Conservation (phyloP, 495 filamentous ascomycete genomes). For the Cercophora sp. region DNA sequence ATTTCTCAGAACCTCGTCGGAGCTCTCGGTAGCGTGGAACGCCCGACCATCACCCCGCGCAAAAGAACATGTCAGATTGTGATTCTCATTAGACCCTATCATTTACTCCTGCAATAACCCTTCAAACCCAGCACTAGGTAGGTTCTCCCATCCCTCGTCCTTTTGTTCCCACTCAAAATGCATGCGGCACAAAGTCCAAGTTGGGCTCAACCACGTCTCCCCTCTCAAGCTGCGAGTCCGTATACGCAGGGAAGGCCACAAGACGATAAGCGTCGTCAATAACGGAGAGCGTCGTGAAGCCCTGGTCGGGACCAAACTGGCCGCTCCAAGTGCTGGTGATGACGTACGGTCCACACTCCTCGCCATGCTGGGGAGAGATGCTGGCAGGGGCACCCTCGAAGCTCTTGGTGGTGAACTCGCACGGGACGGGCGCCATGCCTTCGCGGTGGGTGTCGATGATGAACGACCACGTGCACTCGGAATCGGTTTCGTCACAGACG, state of each 20-base stretch:
- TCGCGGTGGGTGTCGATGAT: conserved; percentile 35
- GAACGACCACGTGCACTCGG: conserved; percentile 44
- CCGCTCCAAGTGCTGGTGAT: conserved; percentile 49
- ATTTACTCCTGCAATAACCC: too few species aligned
- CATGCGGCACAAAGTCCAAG: conserved; percentile 32
- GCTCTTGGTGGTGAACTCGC: conserved; percentile 31
- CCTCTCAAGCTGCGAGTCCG: conserved; percentile 36
- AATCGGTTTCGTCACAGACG: conserved; percentile 38
- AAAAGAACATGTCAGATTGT: too few species aligned
- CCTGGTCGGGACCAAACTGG: conserved; percentile 44
- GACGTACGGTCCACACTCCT: conserved; percentile 40
- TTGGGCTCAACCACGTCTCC: conserved; percentile 44
- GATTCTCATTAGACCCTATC: too few species aligned
- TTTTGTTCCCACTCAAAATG: too few species aligned
- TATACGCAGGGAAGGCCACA: conserved; percentile 45
- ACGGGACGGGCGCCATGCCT: conserved; percentile 17
- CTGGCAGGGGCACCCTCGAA: conserved; percentile 32
- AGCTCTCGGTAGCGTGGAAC: too few species aligned
- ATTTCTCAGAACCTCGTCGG: too few species aligned
- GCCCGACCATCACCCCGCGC: too few species aligned
- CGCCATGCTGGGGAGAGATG: conserved; percentile 19
- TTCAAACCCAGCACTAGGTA: too few species aligned
- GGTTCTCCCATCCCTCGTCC: too few species aligned
- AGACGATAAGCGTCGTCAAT: conserved; percentile 33
- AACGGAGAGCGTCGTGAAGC: conserved; percentile 50